Percentiles rank a stretch among this genome's conserved stretches.
phyloP scores from a whole-genome alignment of 2,329 filamentous ascomycete genomes.

The Fusarium pseudoanthophilum region DNA sequence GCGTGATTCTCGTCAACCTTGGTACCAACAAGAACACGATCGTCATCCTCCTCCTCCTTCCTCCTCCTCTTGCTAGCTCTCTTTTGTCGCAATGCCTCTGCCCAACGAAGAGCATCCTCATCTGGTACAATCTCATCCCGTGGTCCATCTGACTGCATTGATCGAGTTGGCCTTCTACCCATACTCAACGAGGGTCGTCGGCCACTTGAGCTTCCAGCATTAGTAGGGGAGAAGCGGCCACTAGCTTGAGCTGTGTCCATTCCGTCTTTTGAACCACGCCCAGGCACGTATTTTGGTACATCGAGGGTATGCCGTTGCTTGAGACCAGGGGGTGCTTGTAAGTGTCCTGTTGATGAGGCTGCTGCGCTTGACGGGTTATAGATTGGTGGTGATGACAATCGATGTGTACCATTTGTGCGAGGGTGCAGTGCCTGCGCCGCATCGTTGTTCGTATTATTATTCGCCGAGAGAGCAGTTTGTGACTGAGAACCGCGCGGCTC shows the following conservation, averaged over 20 bases:
- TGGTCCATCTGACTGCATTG: slow-evolving; percentile 84
- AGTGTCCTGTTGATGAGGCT: slow-evolving; percentile 60
- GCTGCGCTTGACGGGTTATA: slow-evolving; percentile 57
- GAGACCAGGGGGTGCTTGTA: slow-evolving; percentile 65
- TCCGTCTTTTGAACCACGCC: slow-evolving; percentile 78
- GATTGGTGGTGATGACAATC: slow-evolving; percentile 73
- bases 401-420: slow-evolving; percentile 56
- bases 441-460: slow-evolving; percentile 43
- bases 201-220: slow-evolving; percentile 62
- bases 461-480: slow-evolving; percentile 27
- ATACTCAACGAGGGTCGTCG: slow-evolving; percentile 87
- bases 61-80: slow-evolving; percentile 85
- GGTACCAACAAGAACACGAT: slow-evolving; percentile 92
- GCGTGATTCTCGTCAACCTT: slow-evolving; percentile 98
- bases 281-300: slow-evolving; percentile 76
- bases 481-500: slow-evolving; percentile 33
- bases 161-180: slow-evolving; percentile 82
- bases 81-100: slow-evolving; percentile 92
- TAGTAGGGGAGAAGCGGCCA: slow-evolving; percentile 81
- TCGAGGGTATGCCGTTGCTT: slow-evolving; percentile 90
- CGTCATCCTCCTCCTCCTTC: slow-evolving; percentile 89
- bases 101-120: slow-evolving; percentile 91
- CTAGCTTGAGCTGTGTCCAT: slow-evolving; percentile 73
- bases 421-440: slow-evolving; percentile 41
- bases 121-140: slow-evolving; percentile 87